phyloP scores from a whole-genome alignment of 176 grass and related monocot genomes.

The Oryza nivara region DNA sequence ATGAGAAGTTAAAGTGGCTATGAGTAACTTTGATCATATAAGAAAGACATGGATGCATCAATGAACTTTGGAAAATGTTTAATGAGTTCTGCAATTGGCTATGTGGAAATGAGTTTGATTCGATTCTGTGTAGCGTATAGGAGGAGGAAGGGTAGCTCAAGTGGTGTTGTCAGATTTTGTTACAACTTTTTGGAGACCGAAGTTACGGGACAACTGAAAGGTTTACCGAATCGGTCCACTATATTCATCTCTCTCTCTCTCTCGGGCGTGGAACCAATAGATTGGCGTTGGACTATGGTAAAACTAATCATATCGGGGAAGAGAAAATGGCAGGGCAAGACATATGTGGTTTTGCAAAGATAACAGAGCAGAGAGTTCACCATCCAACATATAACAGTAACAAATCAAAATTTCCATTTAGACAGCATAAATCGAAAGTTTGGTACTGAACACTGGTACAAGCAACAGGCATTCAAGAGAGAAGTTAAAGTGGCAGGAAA shows the following conservation, averaged over 20 bases:
- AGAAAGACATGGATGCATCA: conserved; percentile 9
- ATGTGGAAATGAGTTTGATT: conserved; percentile 7
- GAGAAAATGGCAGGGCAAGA: neutral
- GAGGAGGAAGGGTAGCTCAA: conserved; percentile 1
- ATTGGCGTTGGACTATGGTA: neutral
- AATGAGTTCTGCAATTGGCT: neutral
- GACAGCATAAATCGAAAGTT: no score
- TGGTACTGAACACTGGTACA: no score
- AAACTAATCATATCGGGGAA: neutral
- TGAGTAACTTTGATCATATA: neutral
- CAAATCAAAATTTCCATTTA: no score
- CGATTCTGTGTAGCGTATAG: neutral
- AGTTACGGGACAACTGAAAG: neutral
- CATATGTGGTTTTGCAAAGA: neutral
- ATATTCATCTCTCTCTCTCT: neutral
- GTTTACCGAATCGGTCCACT: neutral
- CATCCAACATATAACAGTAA: neutral
- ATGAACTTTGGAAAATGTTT: neutral
- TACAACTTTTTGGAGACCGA: neutral
- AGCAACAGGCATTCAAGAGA: no score
- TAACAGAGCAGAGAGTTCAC: neutral
- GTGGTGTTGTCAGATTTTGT: neutral
- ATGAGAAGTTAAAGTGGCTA: neutral
- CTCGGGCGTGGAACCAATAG: neutral
- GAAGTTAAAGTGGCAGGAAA: no score